A percentile compares a stretch with the other conserved stretches of the same genome.
These are phyloP conservation scores for Scolecobasidium constrictum DNA, from an alignment of 2,329 filamentous ascomycete genomes.

Conservation along the genomic window DNA sequence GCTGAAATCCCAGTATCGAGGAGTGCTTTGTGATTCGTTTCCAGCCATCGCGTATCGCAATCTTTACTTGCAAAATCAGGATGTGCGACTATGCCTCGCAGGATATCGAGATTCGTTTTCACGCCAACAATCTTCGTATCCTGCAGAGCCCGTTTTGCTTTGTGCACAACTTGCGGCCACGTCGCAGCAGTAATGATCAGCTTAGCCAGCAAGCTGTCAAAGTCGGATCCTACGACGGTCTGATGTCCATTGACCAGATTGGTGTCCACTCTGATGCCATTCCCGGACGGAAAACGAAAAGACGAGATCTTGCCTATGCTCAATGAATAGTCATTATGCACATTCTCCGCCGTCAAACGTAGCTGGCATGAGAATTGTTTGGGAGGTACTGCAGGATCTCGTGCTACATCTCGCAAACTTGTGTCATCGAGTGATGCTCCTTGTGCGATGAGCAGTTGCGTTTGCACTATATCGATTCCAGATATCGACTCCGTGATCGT, in stretches of 20 bases:
- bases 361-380: constrained; percentile 42
- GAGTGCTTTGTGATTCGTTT: constrained; percentile 33
- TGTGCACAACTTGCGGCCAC: constrained; percentile 42
- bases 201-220: constrained; percentile 50
- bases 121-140: constrained; percentile 47
- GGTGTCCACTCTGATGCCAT: constrained; percentile 48
- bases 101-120: constrained; percentile 45
- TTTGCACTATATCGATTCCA: constrained; percentile 42
- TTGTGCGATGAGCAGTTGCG: constrained; percentile 44
- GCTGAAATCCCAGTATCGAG: constrained; percentile 22
- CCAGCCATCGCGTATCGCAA: constrained; percentile 49
- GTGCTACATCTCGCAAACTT: constrained; percentile 17
- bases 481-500: constrained; percentile 49
- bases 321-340: constrained; percentile 41
- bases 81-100: constrained; percentile 43
- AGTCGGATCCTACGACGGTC: constrained; percentile 41
- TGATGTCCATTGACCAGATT: constrained; percentile 34
- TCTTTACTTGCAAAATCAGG: constrained; percentile 36
- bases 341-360: constrained; percentile 47
- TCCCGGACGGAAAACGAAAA: constrained; percentile 44
- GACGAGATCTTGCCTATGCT: constrained; percentile 49
- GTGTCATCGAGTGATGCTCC: constrained; percentile 32
- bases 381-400: constrained; percentile 27
- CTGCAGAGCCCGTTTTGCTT: constrained; percentile 43
- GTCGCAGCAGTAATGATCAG: constrained; percentile 44